These are phyloP conservation scores for Alternaria sp. DNA, from an alignment of 2,329 filamentous ascomycete species.

Conservation along the genomic window DNA sequence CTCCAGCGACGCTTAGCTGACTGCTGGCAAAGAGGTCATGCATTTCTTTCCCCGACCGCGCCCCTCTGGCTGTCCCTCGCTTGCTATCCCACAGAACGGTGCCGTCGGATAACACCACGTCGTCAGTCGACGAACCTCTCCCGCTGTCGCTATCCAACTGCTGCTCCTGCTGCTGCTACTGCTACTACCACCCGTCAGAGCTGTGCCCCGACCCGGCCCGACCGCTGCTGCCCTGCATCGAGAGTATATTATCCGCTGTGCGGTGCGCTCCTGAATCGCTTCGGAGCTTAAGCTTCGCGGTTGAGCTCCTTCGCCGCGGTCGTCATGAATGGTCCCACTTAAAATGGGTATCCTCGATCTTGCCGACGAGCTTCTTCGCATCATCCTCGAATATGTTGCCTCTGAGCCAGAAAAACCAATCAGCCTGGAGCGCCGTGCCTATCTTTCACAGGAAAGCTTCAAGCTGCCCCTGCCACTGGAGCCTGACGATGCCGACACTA, in stretches of 20 bases:
- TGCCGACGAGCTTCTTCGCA: constrained; percentile 61
- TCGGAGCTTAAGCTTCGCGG: constrained; percentile 12
- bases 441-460: constrained; percentile 63
- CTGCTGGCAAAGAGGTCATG: constrained; percentile 47
- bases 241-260: constrained; percentile 38
- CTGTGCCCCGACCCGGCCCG: constrained; percentile 37
- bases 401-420: constrained; percentile 62
- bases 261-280: constrained; percentile 25
- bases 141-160: constrained; percentile 35
- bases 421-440: constrained; percentile 60
- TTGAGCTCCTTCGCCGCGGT: constrained; percentile 22
- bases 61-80: constrained; percentile 40
- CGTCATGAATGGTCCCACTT: constrained; percentile 40
- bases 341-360: constrained; percentile 53
- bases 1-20: constrained; percentile 51
- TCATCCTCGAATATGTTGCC: constrained; percentile 62
- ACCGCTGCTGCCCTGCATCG: constrained; percentile 23
- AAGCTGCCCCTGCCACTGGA: constrained; percentile 55
- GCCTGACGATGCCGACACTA: constrained; percentile 55
- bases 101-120: constrained; percentile 40
- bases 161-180: constrained; percentile 1
- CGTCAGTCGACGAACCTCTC: constrained; percentile 31
- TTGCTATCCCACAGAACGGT: constrained; percentile 32
- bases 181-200: constrained; percentile 34
- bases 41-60: constrained; percentile 43